Base-by-base conservation (phyloP, 495 filamentous ascomycete species). In the Penicillium coprophilum region DNA sequence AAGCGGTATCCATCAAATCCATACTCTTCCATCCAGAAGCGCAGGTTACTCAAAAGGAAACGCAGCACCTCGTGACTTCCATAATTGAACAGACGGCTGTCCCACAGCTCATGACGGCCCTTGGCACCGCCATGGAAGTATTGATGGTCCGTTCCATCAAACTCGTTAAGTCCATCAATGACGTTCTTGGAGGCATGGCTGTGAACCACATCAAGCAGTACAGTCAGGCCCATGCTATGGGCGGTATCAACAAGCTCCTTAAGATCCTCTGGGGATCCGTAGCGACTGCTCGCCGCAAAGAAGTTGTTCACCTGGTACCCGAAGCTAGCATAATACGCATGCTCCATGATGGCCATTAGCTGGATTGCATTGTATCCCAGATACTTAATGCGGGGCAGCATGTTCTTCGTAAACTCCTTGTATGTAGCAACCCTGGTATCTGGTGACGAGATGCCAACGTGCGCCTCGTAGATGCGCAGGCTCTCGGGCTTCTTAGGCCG, bases 21-120 rank as follows among this genome's bases (percentile, higher is more conserved):
- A 66, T 97, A 98, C 68, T 97, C 93, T 54, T 98, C 94, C 93
- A 98, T 97, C 89, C 95, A 98, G 77, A 96, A 98, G 23, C 95
- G 83, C 55, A 98, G 79, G 70, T 98, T 98, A 72, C 91, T 96
- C 41, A 98, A 76, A 53, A 98, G 78, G 73, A 98, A 98, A 21
- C 94, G 82, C 66, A 98, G 71, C 31, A 98, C 94, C 70, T 98
- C 94, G 68, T 98, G 92, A 59, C 82, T 83, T 36, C 91, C 92
- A 71, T 97, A 98, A 77, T 98, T 98, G 81, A 97, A 98, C 44
- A 98, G 75, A 49, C 94, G 84, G 63, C 89, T 95, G 69, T 97
- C 95, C 94, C 94, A 98, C 27, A 91, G 81, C 31, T 96, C 91
- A 66, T 98, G 94, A 39, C 82, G 81, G 43, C 94, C 94, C 67